Evolutionary conservation across 768 basidiomycete genomes (phyloP).

Genomic region (Leccinum rimulosum): DNA sequence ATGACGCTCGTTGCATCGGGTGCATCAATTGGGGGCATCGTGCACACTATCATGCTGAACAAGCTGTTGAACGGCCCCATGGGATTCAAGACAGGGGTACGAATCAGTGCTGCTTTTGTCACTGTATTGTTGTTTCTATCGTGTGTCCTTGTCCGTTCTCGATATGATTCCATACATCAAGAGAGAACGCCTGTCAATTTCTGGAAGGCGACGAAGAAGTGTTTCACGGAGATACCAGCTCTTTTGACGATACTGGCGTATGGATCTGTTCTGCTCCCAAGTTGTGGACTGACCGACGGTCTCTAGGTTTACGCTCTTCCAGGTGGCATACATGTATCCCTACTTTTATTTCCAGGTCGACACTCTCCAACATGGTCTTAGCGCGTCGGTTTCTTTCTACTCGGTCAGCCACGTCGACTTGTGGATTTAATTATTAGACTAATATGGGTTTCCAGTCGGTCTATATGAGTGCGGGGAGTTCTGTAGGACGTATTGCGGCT

Average conservation of each 20-base stretch:
- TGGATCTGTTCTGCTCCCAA: background rate
- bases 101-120: slow-evolving; percentile 39
- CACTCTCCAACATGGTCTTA: slow-evolving; percentile 47
- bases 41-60: slow-evolving; percentile 64
- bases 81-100: slow-evolving; percentile 43
- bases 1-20: slow-evolving; percentile 47
- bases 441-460: background rate
- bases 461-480: slow-evolving; percentile 48
- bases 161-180: slow-evolving; percentile 14
- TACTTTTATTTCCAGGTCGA: slow-evolving; percentile 60
- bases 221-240: slow-evolving; percentile 22
- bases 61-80: slow-evolving; percentile 36
- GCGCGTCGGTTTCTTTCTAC: slow-evolving; percentile 51
- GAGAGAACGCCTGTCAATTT: background rate
- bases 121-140: slow-evolving; percentile 37
- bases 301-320: slow-evolving; percentile 26
- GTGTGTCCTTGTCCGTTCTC: slow-evolving; percentile 37
- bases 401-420: slow-evolving; percentile 6
- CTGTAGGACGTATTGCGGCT: slow-evolving; percentile 48
- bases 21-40: slow-evolving; percentile 50
- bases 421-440: background rate
- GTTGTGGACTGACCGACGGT: background rate
- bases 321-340: slow-evolving; percentile 46
- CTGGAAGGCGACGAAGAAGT: slow-evolving; percentile 22
- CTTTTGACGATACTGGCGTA: slow-evolving; percentile 27